These are phyloP conservation scores for Teunomyces tritomae DNA, from an alignment of 805 yeast genomes.

Conservation along the genomic window DNA sequence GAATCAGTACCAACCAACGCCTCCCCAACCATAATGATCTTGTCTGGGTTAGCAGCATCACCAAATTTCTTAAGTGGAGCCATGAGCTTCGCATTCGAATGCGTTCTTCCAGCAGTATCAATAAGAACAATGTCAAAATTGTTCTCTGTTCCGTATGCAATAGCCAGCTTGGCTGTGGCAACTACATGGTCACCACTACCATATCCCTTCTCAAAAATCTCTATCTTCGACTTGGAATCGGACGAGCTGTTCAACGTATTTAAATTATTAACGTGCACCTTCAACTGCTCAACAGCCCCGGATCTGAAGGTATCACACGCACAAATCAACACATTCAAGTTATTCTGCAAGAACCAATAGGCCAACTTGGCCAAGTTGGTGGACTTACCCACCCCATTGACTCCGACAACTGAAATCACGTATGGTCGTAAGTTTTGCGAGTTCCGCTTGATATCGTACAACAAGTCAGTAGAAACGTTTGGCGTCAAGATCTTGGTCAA, in stretches of 20 bases:
- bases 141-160: slow-evolving; percentile 68
- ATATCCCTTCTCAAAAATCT: slow-evolving; percentile 89
- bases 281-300: slow-evolving; percentile 97
- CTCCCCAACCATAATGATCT: slow-evolving; percentile 97
- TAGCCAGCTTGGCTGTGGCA: slow-evolving; percentile 87
- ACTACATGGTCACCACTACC: slow-evolving; percentile 96
- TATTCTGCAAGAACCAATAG: slow-evolving; percentile 91
- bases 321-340: slow-evolving; percentile 80
- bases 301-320: slow-evolving; percentile 98
- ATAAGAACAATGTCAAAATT: slow-evolving; percentile 81
- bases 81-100: slow-evolving; percentile 91
- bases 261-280: slow-evolving; percentile 87
- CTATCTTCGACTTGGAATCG: slow-evolving; percentile 47
- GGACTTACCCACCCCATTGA: slow-evolving; percentile 96
- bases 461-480: slow-evolving; percentile 80
- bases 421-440: slow-evolving; percentile 55
- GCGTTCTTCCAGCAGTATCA: slow-evolving; percentile 98
- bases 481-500: slow-evolving; percentile 83
- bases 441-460: slow-evolving; percentile 69
- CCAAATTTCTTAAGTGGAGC: slow-evolving; percentile 94
- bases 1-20: slow-evolving; percentile 97
- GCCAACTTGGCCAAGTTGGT: slow-evolving; percentile 93
- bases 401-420: slow-evolving; percentile 97
- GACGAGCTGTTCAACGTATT: slow-evolving; percentile 59
- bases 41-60: slow-evolving; percentile 91